These are phyloP conservation scores for Carex pumila DNA, from an alignment of 176 grass and related monocot genomes.

Conservation along the genomic window DNA sequence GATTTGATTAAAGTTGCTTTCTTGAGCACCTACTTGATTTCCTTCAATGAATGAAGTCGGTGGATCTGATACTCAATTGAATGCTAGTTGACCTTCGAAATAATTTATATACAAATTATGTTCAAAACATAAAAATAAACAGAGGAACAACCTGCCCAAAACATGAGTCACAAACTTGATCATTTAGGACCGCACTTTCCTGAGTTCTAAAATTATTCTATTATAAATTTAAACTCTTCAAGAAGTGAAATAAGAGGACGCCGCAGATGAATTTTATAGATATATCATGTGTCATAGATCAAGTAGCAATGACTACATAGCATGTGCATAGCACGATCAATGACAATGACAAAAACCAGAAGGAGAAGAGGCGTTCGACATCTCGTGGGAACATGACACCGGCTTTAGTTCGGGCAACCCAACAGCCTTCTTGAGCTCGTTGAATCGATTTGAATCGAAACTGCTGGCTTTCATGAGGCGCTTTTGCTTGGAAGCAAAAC, in stretches of 20 bases:
- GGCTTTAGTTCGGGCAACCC: slow-evolving; percentile 17
- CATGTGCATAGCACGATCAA: neutral
- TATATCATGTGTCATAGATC: neutral
- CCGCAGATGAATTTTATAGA: neutral
- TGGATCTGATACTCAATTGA: neutral
- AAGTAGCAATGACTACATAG: neutral
- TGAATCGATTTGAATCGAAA: slow-evolving; percentile 49
- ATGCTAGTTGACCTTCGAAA: neutral
- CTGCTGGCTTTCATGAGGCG: slow-evolving; percentile 34
- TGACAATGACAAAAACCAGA: slow-evolving; percentile 9
- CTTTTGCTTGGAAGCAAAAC: slow-evolving; percentile 55
- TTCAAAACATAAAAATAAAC: neutral
- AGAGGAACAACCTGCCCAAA: neutral
- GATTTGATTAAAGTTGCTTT: neutral
- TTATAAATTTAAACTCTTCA: slow-evolving; percentile 14
- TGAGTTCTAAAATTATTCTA: neutral
- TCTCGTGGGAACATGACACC: neutral
- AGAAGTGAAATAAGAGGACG: neutral
- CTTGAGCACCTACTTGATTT: neutral
- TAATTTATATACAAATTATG: slow-evolving; percentile 11
- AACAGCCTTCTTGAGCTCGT: slow-evolving; percentile 45
- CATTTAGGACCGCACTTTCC: neutral
- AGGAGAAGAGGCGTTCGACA: neutral
- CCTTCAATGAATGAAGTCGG: too few species aligned
- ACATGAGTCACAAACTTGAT: neutral